Evolutionary conservation across 768 basidiomycete genomes (phyloP).

Genomic region (Lactarius sanguifluus): DNA sequence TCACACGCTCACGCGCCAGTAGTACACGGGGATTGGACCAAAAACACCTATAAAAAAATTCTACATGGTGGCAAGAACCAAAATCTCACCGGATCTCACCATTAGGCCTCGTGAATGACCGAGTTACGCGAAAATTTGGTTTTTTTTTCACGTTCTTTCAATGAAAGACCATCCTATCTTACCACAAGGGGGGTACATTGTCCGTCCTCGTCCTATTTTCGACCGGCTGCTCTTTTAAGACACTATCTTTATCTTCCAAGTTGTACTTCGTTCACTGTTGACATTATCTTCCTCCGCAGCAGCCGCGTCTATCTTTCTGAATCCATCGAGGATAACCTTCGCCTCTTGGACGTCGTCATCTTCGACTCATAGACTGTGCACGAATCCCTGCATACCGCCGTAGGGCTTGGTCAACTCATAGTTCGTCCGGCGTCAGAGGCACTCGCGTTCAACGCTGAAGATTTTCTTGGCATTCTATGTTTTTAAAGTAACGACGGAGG

Average conservation of each 20-base stretch:
- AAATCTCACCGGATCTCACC: too few species aligned
- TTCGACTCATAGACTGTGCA: constrained; percentile 31
- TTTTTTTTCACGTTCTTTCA: not conserved
- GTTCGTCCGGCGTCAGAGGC: not conserved
- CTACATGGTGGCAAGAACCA: too few species aligned
- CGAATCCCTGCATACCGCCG: constrained; percentile 29
- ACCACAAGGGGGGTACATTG: not conserved
- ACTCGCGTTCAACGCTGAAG: not conserved
- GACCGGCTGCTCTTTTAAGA: not conserved
- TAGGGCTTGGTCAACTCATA: constrained; percentile 14
- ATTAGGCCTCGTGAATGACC: too few species aligned
- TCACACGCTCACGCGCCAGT: too few species aligned
- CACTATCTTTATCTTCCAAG: not conserved
- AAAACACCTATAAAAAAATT: too few species aligned
- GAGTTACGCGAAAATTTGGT: not conserved
- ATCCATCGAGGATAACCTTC: constrained; percentile 25
- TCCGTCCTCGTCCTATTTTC: not conserved
- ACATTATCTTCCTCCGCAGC: not conserved
- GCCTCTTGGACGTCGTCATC: constrained; percentile 29
- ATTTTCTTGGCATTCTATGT: constrained; percentile 6
- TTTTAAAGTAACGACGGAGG: not conserved
- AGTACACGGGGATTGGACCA: too few species aligned
- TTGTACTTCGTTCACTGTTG: not conserved
- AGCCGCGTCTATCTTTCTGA: constrained; percentile 6
- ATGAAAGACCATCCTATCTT: not conserved